phyloP scores from a whole-genome alignment of 1,284 basidiomycete species.

The Ceratobasidium sp. region DNA sequence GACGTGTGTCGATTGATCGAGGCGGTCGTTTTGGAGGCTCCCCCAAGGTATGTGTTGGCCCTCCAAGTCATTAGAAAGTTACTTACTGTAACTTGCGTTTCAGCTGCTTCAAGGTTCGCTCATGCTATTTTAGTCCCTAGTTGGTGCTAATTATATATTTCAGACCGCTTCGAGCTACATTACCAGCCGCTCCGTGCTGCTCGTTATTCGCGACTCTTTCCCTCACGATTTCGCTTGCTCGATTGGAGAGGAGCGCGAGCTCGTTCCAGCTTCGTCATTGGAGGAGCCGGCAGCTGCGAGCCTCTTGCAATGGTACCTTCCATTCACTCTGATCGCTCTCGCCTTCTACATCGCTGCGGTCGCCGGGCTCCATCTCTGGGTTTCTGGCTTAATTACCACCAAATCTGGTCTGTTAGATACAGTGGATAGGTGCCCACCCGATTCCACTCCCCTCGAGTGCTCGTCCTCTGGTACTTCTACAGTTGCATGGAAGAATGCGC shows the following conservation, averaged over 20 bases:
- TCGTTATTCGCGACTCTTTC: slow-evolving; percentile 13
- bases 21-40: slow-evolving; percentile 25
- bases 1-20: slow-evolving; percentile 18
- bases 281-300: slow-evolving; percentile 19
- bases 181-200: slow-evolving; percentile 7
- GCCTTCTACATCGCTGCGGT: slow-evolving; percentile 10
- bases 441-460: slow-evolving; percentile 15
- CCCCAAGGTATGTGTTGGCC: slow-evolving; percentile 1
- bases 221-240: slow-evolving; percentile 28
- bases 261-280: slow-evolving; percentile 7
- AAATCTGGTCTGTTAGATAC: slow-evolving; percentile 1
- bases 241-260: slow-evolving; percentile 18
- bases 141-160: neutral
- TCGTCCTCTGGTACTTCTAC: neutral
- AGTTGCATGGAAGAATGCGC: slow-evolving; percentile 9
- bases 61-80: neutral
- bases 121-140: neutral
- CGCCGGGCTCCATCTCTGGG: slow-evolving; percentile 19
- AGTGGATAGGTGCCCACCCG: slow-evolving; percentile 8
- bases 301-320: slow-evolving; percentile 25
- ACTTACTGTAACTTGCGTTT: slow-evolving; percentile 4
- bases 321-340: slow-evolving; percentile 5
- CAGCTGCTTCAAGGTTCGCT: slow-evolving; percentile 27
- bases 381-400: neutral
- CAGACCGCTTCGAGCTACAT: slow-evolving; percentile 24